A percentile compares a stretch with the other conserved stretches of the same genome.
These are phyloP conservation scores for Sambucus nigra DNA, from an alignment of 129 eudicot genomes.

Conservation along the genomic window DNA sequence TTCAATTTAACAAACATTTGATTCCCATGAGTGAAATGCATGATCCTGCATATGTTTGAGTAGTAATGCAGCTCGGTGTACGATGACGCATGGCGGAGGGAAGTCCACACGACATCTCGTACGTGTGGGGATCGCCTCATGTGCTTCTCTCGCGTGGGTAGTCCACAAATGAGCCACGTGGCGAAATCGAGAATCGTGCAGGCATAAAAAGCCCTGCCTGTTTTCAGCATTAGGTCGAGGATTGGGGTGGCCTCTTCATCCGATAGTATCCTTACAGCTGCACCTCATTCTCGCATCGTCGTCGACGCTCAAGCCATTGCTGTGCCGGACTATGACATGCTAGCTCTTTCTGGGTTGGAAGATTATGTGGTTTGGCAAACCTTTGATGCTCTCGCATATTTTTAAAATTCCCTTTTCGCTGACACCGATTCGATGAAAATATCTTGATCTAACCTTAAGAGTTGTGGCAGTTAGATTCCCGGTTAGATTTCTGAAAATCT, in stretches of 20 bases:
- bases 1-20: too few relatives aligned
- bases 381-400: slow-evolving; percentile 44
- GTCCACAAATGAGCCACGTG: slow-evolving; percentile 80
- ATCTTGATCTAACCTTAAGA: slow-evolving; percentile 66
- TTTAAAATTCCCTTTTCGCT: slow-evolving; percentile 60
- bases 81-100: slow-evolving; percentile 60
- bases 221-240: slow-evolving; percentile 65
- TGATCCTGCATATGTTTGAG: too few relatives aligned
- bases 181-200: slow-evolving; percentile 79
- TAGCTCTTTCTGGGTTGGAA: slow-evolving; percentile 54
- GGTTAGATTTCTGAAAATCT: slow-evolving; percentile 66
- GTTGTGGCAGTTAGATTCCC: slow-evolving; percentile 87
- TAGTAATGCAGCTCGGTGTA: slow-evolving; percentile 62
- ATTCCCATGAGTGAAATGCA: too few relatives aligned
- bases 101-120: slow-evolving; percentile 75
- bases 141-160: slow-evolving; percentile 59
- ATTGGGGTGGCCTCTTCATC: slow-evolving; percentile 35
- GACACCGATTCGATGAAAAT: slow-evolving; percentile 76
- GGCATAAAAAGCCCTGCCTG: slow-evolving; percentile 78
- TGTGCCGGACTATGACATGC: slow-evolving; percentile 63
- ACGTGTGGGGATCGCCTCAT: slow-evolving; percentile 70
- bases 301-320: slow-evolving; percentile 80
- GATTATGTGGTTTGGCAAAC: slow-evolving; percentile 61
- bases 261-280: slow-evolving; percentile 63
- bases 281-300: slow-evolving; percentile 93